phyloP scores from a whole-genome alignment of 2,329 filamentous ascomycete species.

The Fusarium musae region DNA sequence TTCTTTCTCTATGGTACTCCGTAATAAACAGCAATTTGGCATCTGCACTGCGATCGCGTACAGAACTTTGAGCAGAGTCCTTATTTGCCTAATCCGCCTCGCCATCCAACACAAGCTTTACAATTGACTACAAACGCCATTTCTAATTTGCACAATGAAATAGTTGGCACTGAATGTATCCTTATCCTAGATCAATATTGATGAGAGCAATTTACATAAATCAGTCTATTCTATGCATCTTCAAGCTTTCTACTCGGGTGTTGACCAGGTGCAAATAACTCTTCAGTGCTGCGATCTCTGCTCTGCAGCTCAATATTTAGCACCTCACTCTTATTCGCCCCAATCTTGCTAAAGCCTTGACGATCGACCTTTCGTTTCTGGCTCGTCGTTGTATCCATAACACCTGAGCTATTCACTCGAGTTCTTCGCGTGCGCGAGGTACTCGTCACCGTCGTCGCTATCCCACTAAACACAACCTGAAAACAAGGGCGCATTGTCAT shows the following conservation, averaged over 20 bases:
- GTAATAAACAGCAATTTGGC: too few relatives aligned
- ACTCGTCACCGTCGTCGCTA: background rate
- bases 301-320: background rate
- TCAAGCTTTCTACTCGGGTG: background rate
- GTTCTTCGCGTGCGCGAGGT: background rate
- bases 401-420: background rate
- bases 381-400: background rate
- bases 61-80: too few relatives aligned
- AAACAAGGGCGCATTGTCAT: conserved; percentile 13
- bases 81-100: too few relatives aligned
- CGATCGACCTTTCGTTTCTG: background rate
- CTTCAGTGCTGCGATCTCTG: background rate
- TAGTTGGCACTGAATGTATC: too few relatives aligned
- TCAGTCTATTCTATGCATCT: background rate
- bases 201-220: too few relatives aligned
- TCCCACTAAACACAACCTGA: background rate
- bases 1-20: too few relatives aligned
- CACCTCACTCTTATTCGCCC: background rate
- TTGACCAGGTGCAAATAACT: background rate
- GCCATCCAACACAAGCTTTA: too few relatives aligned
- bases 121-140: too few relatives aligned
- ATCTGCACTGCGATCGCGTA: too few relatives aligned
- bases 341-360: background rate
- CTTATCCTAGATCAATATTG: too few relatives aligned
- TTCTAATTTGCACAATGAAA: too few relatives aligned